A percentile compares a stretch with the other conserved stretches of the same genome.
phyloP scores from a whole-genome alignment of 768 basidiomycete species.

The Boletus speciosus region DNA sequence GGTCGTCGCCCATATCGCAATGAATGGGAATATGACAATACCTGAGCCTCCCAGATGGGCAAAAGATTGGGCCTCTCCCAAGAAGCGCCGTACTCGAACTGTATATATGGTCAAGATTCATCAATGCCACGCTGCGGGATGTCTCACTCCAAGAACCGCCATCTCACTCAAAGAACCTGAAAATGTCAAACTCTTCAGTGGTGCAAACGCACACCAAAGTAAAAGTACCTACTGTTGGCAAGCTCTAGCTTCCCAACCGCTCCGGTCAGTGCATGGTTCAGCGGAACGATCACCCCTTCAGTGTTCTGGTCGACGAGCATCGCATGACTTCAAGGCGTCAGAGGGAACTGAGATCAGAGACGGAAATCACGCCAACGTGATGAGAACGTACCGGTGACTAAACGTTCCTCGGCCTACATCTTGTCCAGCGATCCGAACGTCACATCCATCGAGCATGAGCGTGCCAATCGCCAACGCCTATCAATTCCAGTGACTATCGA shows the following conservation, averaged over 20 bases:
- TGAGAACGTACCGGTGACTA: slow-evolving; percentile 56
- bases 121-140: background rate
- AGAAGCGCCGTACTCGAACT: slow-evolving; percentile 90
- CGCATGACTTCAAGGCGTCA: slow-evolving; percentile 54
- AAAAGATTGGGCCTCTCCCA: slow-evolving; percentile 83
- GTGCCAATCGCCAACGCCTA: slow-evolving; percentile 88
- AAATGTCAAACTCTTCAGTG: background rate
- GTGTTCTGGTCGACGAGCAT: slow-evolving; percentile 89
- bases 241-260: slow-evolving; percentile 72
- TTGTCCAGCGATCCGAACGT: slow-evolving; percentile 89
- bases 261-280: slow-evolving; percentile 61
- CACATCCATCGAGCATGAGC: slow-evolving; percentile 75
- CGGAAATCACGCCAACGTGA: background rate
- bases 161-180: slow-evolving; percentile 84
- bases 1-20: background rate
- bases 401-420: slow-evolving; percentile 91
- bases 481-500: background rate
- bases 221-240: slow-evolving; percentile 69
- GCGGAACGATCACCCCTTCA: slow-evolving; percentile 74
- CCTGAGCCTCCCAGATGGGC: slow-evolving; percentile 92
- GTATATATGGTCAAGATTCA: slow-evolving; percentile 3
- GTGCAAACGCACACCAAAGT: background rate
- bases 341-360: background rate
- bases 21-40: slow-evolving; percentile 19
- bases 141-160: slow-evolving; percentile 78